Conservation (phyloP, 1,284 basidiomycete genomes). For the Laetiporus sulphureus region DNA sequence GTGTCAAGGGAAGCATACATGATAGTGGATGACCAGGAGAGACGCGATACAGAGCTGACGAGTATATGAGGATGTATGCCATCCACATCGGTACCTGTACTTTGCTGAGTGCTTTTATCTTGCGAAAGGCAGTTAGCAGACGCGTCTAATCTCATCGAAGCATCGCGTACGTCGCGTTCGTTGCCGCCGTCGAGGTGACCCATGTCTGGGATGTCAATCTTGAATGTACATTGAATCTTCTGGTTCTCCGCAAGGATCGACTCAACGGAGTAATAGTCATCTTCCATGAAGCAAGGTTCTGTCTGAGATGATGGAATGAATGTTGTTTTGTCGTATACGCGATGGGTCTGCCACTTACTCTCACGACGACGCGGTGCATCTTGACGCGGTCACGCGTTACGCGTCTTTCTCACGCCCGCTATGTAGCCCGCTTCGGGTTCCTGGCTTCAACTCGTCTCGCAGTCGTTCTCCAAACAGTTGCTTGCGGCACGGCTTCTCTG, state of each 20-base stretch:
- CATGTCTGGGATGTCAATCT: slow-evolving; percentile 76
- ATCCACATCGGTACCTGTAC: slow-evolving; percentile 84
- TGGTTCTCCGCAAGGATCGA: slow-evolving; percentile 88
- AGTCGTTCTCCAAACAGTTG: too few relatives aligned
- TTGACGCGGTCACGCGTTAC: slow-evolving; percentile 14
- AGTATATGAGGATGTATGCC: slow-evolving; percentile 74
- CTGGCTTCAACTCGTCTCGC: too few relatives aligned
- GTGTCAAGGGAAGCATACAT: slow-evolving; percentile 1
- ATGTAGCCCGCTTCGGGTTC: too few relatives aligned
- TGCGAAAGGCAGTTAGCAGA: too few relatives aligned
- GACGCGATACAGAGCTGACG: slow-evolving; percentile 60
- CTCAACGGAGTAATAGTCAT: slow-evolving; percentile 85
- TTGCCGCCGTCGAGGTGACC: slow-evolving; percentile 82
- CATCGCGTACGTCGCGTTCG: slow-evolving; percentile 63
- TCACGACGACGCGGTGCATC: slow-evolving; percentile 8
- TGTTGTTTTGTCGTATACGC: too few relatives aligned
- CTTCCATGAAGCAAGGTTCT: too few relatives aligned
- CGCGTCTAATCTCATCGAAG: neutral
- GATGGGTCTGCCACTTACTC: too few relatives aligned
- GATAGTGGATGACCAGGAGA: slow-evolving; percentile 8
- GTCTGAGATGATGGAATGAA: too few relatives aligned
- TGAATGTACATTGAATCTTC: slow-evolving; percentile 89
- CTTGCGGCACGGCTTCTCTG: too few relatives aligned
- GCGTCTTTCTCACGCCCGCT: slow-evolving; percentile 17
- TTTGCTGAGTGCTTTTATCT: slow-evolving; percentile 74